phyloP scores from a whole-genome alignment of 2,329 filamentous ascomycete species.

The Tolypocladium ovalisporum region DNA sequence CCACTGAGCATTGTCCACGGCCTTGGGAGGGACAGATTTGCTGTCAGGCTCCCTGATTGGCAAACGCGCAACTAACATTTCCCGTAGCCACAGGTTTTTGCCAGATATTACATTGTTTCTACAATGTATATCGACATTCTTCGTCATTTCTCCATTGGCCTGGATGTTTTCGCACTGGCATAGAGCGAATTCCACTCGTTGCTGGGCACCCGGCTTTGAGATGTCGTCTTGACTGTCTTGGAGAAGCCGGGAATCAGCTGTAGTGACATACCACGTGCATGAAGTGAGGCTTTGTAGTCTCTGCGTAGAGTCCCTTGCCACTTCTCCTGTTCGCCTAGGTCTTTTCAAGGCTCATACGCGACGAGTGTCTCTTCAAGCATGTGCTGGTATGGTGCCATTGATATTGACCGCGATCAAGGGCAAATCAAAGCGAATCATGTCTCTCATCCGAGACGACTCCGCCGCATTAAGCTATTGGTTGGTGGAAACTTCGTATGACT shows the following conservation, averaged over 20 bases:
- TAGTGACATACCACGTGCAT: constrained; percentile 34
- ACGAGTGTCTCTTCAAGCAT: neutral
- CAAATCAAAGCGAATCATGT: too few relatives aligned
- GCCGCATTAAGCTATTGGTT: too few relatives aligned
- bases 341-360: neutral
- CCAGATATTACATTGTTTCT: constrained; percentile 22
- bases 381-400: neutral
- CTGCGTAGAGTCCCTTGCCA: neutral
- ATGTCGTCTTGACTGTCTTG: constrained; percentile 41
- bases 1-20: too few relatives aligned
- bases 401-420: neutral
- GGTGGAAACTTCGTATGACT: too few relatives aligned
- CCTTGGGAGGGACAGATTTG: neutral
- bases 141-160: constrained; percentile 31
- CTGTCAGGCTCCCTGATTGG: too few relatives aligned
- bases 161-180: constrained; percentile 48
- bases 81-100: constrained; percentile 12
- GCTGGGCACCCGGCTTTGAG: constrained; percentile 46
- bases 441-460: too few relatives aligned
- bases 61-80: neutral
- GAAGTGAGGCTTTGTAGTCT: neutral
- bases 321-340: neutral
- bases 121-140: constrained; percentile 36
- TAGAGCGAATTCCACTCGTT: constrained; percentile 38
- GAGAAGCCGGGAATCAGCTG: constrained; percentile 48